Base-by-base conservation (phyloP, 2,329 filamentous ascomycete species). In the Diaporthe helianthi region DNA sequence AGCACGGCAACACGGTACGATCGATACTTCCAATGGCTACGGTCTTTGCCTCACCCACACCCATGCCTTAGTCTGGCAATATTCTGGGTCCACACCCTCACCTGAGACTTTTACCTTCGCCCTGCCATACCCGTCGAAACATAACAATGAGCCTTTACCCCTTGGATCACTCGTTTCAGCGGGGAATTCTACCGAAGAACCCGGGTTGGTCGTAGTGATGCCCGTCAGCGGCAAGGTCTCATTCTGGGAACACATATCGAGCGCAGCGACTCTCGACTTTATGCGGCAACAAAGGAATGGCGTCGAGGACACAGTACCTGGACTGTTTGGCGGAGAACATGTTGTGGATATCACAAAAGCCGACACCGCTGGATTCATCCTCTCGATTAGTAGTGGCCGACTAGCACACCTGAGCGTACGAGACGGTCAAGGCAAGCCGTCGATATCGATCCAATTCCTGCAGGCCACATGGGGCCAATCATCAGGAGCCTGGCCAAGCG, bases 201-300 rank as follows among this genome's bases (percentile, higher is more conserved):
- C 94, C 41, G 96, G 96, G 2, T 85, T 99, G 46, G 89, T 99
- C 33, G 87, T 98, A 46, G 86, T 98, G 46, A 93, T 95, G 82
- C 92, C 95, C 15, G 88, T 88, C 22, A 94, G 86, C 60, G 96
- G 96, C 65, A 94, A 91, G 79, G 89, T 98, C 65, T 90, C 93
- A 53, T 98, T 96, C 79, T 98, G 96, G 94, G 96, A 98, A 78
- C 97, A 93, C 47, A 92, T 98, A 72, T 94, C 95, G 68, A 94
- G 90, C 78, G 94, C 93, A 12, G 92, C 94, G 47, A 93, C 93
- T 0, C 86, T 97, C 67, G 93, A 92, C 72, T 88, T 97, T 49
- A 92, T 95, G 76, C 91, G 92, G 73, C 92, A 97, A 77, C 92
- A 93, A 76, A 90, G 92, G 73, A 91, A 90, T 73, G 93, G 93